These are phyloP conservation scores for Mycena albidolilacea DNA, from an alignment of 768 basidiomycete genomes.

Conservation along the genomic window DNA sequence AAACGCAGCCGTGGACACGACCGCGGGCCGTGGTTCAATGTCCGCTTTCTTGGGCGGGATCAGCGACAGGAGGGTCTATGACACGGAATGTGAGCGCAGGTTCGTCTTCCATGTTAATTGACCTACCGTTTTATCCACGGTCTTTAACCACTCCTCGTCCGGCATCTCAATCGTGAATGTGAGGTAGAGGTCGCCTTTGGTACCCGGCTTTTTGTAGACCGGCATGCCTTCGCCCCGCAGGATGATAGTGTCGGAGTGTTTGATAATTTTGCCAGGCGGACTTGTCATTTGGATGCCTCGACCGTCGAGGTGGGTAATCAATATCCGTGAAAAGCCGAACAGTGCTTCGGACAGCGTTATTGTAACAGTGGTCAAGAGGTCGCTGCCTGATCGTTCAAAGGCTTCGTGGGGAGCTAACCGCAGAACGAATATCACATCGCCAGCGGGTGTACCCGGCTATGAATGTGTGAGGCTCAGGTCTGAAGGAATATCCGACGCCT, in stretches of 20 bases:
- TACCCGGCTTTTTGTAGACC: slow-evolving; percentile 70
- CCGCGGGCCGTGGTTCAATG: slow-evolving; percentile 78
- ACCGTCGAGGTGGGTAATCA: slow-evolving; percentile 94
- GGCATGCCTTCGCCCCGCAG: slow-evolving; percentile 95
- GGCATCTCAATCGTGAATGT: slow-evolving; percentile 94
- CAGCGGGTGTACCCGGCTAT: slow-evolving; percentile 89
- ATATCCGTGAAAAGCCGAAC: slow-evolving; percentile 93
- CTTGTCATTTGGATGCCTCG: slow-evolving; percentile 87
- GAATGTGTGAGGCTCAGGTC: slow-evolving; percentile 16
- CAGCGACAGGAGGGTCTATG: slow-evolving; percentile 73
- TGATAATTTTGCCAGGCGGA: slow-evolving; percentile 83
- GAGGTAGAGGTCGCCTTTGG: slow-evolving; percentile 87
- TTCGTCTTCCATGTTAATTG: not conserved
- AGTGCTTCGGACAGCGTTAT: slow-evolving; percentile 96
- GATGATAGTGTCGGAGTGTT: slow-evolving; percentile 80
- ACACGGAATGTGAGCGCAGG: slow-evolving; percentile 19
- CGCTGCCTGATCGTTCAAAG: slow-evolving; percentile 87
- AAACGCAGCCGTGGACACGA: slow-evolving; percentile 79
- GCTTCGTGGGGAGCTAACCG: slow-evolving; percentile 77
- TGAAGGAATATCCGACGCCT: slow-evolving; percentile 31
- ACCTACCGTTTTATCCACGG: slow-evolving; percentile 70
- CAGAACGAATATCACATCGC: slow-evolving; percentile 92
- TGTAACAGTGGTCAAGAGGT: slow-evolving; percentile 84
- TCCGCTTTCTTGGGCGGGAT: slow-evolving; percentile 85
- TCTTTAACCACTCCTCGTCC: slow-evolving; percentile 78